Evolutionary conservation across 2,329 filamentous ascomycete genomes (phyloP).

Genomic region (Monilinia aucupariae): DNA sequence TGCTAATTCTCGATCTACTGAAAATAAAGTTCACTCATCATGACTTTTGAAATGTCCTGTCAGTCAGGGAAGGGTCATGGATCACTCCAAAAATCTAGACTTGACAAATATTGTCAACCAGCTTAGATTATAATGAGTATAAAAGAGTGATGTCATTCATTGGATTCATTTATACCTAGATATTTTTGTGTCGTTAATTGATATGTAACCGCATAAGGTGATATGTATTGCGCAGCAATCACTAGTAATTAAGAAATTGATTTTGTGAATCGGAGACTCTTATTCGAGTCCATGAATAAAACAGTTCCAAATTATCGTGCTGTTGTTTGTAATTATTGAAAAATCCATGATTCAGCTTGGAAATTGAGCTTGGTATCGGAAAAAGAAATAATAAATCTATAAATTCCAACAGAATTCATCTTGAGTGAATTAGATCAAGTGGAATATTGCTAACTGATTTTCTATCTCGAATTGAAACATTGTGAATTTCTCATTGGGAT

Average conservation of each 20-base stretch:
- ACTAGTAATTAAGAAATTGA: neutral
- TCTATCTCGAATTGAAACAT: too few relatives aligned
- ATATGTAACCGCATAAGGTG: neutral
- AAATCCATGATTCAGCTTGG: too few relatives aligned
- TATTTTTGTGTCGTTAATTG: neutral
- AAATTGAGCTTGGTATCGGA: too few relatives aligned
- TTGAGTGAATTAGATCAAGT: too few relatives aligned
- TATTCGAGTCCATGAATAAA: neutral
- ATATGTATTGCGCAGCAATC: neutral
- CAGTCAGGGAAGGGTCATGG: neutral
- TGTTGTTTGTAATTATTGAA: too few relatives aligned
- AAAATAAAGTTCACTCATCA: neutral
- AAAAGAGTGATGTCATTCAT: too few relatives aligned
- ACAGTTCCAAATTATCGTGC: too few relatives aligned
- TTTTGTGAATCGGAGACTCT: neutral
- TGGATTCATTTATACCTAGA: neutral
- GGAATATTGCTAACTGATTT: too few relatives aligned
- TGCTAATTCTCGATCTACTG: neutral
- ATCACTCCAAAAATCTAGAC: neutral
- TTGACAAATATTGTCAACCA: too few relatives aligned
- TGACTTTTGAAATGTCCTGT: neutral
- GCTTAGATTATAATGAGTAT: neutral
- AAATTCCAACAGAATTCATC: too few relatives aligned
- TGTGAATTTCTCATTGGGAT: too few relatives aligned
- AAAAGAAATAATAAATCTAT: too few relatives aligned